Percentiles rank a stretch among this genome's conserved stretches.
These are phyloP conservation scores for Hydnomerulius pinastri DNA, from an alignment of 768 basidiomycete genomes.

Conservation along the genomic window DNA sequence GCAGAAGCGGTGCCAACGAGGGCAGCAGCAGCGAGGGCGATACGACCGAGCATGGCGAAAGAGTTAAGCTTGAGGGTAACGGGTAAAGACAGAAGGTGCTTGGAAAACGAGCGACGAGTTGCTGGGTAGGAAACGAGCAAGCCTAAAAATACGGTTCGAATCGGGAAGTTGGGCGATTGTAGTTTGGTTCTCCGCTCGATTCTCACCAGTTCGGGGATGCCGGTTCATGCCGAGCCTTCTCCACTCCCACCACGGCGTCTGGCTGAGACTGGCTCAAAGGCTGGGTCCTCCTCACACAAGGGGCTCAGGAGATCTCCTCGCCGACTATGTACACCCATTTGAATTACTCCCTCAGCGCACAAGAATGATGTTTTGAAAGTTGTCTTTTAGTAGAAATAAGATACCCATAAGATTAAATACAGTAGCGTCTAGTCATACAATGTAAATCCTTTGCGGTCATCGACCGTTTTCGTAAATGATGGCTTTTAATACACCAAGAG, in stretches of 20 bases:
- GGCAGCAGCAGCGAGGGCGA: slow-evolving; percentile 40
- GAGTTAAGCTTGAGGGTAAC: neutral
- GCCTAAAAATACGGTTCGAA: slow-evolving; percentile 6
- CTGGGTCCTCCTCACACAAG: too few species aligned
- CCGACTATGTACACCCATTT: neutral
- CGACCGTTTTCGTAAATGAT: neutral
- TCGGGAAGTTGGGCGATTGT: slow-evolving; percentile 1
- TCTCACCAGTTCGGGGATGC: too few species aligned
- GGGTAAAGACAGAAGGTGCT: slow-evolving; percentile 15
- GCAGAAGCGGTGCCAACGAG: slow-evolving; percentile 41
- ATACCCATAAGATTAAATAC: slow-evolving; percentile 10
- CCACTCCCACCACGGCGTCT: too few species aligned
- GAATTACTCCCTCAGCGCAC: neutral
- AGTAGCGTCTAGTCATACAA: slow-evolving; percentile 6
- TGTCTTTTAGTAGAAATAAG: neutral
- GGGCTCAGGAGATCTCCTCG: too few species aligned
- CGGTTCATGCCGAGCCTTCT: too few species aligned
- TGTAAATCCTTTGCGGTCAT: neutral
- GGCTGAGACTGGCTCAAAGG: too few species aligned
- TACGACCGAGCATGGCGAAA: slow-evolving; percentile 34
- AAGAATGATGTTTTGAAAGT: neutral
- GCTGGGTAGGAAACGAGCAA: slow-evolving; percentile 8
- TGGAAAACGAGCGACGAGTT: slow-evolving; percentile 28
- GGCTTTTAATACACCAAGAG: slow-evolving; percentile 3
- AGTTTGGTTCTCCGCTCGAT: slow-evolving; percentile 28